Conservation (phyloP, 75 land plant genomes). For the Picea sitchensis region DNA sequence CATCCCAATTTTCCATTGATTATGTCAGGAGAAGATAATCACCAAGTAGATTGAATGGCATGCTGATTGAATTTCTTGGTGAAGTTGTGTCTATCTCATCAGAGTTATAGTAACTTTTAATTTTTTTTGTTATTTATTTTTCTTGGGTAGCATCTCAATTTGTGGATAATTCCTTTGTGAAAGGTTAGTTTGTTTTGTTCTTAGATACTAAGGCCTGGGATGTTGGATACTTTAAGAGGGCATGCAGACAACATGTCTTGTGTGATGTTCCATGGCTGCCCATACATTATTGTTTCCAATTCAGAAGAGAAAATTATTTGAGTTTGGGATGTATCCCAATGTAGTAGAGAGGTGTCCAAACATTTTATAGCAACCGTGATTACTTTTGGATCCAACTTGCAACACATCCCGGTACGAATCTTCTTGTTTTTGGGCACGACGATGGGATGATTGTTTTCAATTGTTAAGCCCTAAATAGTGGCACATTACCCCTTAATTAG, state of each 20-base stretch:
- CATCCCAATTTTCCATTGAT: constrained; percentile 63
- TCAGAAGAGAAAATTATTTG: constrained; percentile 66
- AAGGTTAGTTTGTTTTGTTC: neutral
- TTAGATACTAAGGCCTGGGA: constrained; percentile 76
- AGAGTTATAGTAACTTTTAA: no score
- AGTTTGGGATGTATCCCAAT: constrained; percentile 47
- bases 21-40: constrained; percentile 72
- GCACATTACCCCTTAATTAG: no score
- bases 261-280: constrained; percentile 54
- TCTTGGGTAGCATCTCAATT: no score
- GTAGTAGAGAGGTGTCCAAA: constrained; percentile 26
- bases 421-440: constrained; percentile 73
- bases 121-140: no score
- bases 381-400: constrained; percentile 44
- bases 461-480: no score
- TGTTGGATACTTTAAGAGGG: constrained; percentile 37
- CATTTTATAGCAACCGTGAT: constrained; percentile 46
- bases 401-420: constrained; percentile 53
- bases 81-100: no score
- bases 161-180: no score
- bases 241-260: constrained; percentile 25
- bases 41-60: constrained; percentile 78
- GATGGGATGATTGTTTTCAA: constrained; percentile 59
- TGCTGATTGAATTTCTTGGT: neutral
- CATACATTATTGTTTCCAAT: constrained; percentile 60